phyloP scores from a whole-genome alignment of 495 filamentous ascomycete genomes.

The Pyrenula massariospora region DNA sequence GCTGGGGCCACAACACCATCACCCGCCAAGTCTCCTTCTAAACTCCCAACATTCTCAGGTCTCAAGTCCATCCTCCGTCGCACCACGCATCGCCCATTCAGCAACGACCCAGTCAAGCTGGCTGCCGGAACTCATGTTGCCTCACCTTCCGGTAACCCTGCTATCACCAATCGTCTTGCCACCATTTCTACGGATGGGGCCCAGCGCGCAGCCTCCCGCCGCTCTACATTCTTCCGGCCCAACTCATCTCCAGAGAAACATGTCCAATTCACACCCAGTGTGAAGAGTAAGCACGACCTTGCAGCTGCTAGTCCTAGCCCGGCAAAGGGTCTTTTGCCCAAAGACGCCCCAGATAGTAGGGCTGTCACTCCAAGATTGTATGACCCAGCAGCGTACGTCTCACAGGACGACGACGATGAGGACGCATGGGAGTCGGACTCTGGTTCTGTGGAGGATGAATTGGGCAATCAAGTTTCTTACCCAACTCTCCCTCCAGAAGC shows the following conservation, averaged over 20 bases:
- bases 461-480: constrained; percentile 25
- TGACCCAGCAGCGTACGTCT: not conserved
- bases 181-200: constrained; percentile 14
- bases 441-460: not conserved
- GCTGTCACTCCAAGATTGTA: constrained; percentile 6
- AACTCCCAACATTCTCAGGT: constrained; percentile 26
- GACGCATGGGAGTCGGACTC: not conserved
- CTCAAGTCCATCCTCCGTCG: constrained; percentile 53
- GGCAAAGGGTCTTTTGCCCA: constrained; percentile 22
- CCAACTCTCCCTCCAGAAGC: constrained; percentile 21
- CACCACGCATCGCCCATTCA: constrained; percentile 36
- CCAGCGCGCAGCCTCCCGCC: constrained; percentile 3
- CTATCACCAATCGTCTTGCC: constrained; percentile 15
- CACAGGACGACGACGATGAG: not conserved
- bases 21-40: constrained; percentile 33
- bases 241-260: constrained; percentile 43
- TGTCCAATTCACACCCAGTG: constrained; percentile 47
- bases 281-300: constrained; percentile 29
- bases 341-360: constrained; percentile 9
- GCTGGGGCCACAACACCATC: constrained; percentile 17
- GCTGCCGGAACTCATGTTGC: constrained; percentile 49
- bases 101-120: constrained; percentile 45
- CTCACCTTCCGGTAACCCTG: constrained; percentile 31
- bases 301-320: constrained; percentile 28
- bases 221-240: not conserved